Evolutionary conservation across 2,329 filamentous ascomycete species (phyloP).

Genomic region (Helotiales sp.): DNA sequence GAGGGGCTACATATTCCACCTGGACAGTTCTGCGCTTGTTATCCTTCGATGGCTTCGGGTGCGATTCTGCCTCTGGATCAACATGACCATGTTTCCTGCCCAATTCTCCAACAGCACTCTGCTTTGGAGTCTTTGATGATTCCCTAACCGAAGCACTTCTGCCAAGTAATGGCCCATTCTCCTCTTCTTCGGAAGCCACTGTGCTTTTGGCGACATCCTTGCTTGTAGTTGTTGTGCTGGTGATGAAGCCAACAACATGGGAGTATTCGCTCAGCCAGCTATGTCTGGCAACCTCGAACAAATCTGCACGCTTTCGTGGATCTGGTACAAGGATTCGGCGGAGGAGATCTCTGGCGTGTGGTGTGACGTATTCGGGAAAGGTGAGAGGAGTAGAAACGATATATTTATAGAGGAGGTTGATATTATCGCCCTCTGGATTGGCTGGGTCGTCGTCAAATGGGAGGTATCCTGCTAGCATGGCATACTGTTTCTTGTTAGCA

Average conservation of each 20-base stretch:
- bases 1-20: slow-evolving; percentile 94
- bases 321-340: slow-evolving; percentile 94
- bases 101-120: slow-evolving; percentile 59
- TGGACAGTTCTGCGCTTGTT: slow-evolving; percentile 93
- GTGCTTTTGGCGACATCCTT: slow-evolving; percentile 83
- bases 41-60: slow-evolving; percentile 70
- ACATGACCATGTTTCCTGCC: slow-evolving; percentile 73
- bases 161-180: slow-evolving; percentile 63
- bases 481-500: slow-evolving; percentile 66
- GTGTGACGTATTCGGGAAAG: slow-evolving; percentile 98
- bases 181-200: slow-evolving; percentile 55
- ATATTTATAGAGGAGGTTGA: slow-evolving; percentile 98
- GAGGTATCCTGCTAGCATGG: slow-evolving; percentile 96
- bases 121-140: slow-evolving; percentile 67
- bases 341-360: slow-evolving; percentile 89
- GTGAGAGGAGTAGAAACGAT: slow-evolving; percentile 96
- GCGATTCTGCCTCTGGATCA: slow-evolving; percentile 63
- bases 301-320: slow-evolving; percentile 87
- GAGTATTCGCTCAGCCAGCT: slow-evolving; percentile 98
- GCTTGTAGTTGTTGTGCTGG: slow-evolving; percentile 87
- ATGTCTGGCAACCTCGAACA: slow-evolving; percentile 96
- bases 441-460: slow-evolving; percentile 98
- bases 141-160: slow-evolving; percentile 93
- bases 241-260: slow-evolving; percentile 96
- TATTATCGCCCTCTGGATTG: slow-evolving; percentile 98